phyloP scores from a whole-genome alignment of 2,329 filamentous ascomycete species.

The Dichotomopilus funicola region DNA sequence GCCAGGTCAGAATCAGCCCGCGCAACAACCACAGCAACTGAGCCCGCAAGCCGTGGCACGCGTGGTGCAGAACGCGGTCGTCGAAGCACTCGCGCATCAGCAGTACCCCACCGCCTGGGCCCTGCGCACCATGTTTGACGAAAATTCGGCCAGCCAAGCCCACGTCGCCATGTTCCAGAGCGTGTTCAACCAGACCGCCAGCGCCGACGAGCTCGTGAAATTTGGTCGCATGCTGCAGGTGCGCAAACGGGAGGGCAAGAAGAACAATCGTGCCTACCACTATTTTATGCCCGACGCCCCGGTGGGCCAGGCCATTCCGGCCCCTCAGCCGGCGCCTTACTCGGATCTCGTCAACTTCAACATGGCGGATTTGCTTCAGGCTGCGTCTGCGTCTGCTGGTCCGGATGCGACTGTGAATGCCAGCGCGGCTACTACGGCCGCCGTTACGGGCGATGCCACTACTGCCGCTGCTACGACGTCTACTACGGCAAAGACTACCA shows the following conservation, averaged over 20 bases:
- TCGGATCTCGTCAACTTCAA: conserved; percentile 39
- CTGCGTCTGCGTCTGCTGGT: conserved; percentile 15
- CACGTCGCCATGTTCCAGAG: conserved; percentile 54
- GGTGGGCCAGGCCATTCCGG: conserved; percentile 36
- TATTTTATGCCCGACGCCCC: conserved; percentile 48
- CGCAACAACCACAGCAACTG: conserved; percentile 34
- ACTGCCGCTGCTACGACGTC: background rate
- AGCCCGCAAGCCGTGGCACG: conserved; percentile 33
- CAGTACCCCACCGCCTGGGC: conserved; percentile 59
- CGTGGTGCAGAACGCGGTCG: conserved; percentile 51
- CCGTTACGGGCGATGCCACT: background rate
- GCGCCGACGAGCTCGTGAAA: conserved; percentile 42
- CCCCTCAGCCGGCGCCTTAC: conserved; percentile 46
- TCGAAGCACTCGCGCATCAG: conserved; percentile 49
- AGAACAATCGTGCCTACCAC: conserved; percentile 44
- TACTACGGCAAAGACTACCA: too few relatives aligned
- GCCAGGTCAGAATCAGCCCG: too few relatives aligned
- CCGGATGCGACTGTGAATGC: background rate
- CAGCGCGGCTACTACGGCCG: background rate
- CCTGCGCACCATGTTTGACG: conserved; percentile 53
- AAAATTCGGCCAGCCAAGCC: conserved; percentile 43
- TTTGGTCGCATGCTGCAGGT: conserved; percentile 46
- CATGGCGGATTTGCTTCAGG: conserved; percentile 23
- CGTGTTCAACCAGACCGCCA: conserved; percentile 52
- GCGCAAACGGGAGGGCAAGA: conserved; percentile 53